Evolutionary conservation across 1,284 basidiomycete genomes (phyloP).

Genomic region (Vanrija pseudolonga): DNA sequence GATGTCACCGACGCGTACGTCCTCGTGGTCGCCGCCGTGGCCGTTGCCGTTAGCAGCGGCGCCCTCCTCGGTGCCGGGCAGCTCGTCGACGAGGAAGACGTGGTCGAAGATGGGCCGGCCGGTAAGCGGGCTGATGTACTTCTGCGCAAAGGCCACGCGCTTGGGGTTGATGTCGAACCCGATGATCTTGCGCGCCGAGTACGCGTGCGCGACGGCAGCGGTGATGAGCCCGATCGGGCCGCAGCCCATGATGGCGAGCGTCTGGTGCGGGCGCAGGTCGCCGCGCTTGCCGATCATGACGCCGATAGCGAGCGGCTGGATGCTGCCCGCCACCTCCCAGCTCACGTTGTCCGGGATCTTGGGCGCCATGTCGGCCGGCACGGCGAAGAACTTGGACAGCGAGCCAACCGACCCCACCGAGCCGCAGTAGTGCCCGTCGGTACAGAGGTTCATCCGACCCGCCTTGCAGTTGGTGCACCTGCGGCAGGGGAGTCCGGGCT

Average conservation of each 20-base stretch:
- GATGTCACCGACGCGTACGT: slow-evolving; percentile 28
- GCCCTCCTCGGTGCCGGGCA: slow-evolving; percentile 22
- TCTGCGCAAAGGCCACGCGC: slow-evolving; percentile 81
- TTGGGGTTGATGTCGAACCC: slow-evolving; percentile 65
- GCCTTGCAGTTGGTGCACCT: slow-evolving; percentile 53
- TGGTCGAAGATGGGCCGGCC: slow-evolving; percentile 41
- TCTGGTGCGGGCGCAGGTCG: slow-evolving; percentile 40
- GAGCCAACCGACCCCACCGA: slow-evolving; percentile 41
- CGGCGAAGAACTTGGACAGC: slow-evolving; percentile 37
- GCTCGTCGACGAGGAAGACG: slow-evolving; percentile 31
- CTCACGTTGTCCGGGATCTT: slow-evolving; percentile 48
- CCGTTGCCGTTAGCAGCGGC: slow-evolving; percentile 34
- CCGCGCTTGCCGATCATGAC: slow-evolving; percentile 43
- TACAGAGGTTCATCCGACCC: slow-evolving; percentile 65
- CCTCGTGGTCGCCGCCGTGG: slow-evolving; percentile 23
- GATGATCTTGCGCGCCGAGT: slow-evolving; percentile 46
- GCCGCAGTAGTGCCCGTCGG: slow-evolving; percentile 41
- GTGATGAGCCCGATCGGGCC: slow-evolving; percentile 53
- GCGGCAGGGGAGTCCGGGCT: slow-evolving; percentile 57
- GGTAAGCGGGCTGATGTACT: slow-evolving; percentile 54
- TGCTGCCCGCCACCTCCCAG: slow-evolving; percentile 56
- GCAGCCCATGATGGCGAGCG: slow-evolving; percentile 42
- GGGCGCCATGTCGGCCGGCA: slow-evolving; percentile 47
- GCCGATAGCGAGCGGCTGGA: slow-evolving; percentile 76
- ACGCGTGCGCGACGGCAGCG: slow-evolving; percentile 53